Conservation (phyloP, 2,329 filamentous ascomycete genomes). For the Neophaeococcomyces aloes region DNA sequence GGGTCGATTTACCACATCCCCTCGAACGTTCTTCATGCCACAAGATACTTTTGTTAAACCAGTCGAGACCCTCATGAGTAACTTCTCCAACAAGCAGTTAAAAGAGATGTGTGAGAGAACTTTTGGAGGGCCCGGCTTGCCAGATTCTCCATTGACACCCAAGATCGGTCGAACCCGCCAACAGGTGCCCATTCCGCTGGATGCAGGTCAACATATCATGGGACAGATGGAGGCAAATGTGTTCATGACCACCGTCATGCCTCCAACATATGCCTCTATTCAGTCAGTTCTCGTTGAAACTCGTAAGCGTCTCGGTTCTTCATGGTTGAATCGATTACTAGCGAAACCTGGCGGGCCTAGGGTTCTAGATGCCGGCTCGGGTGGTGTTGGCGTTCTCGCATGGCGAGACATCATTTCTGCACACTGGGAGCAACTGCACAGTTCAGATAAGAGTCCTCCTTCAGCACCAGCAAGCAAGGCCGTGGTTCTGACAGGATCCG, state of each 20-base stretch:
- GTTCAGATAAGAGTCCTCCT: constrained; percentile 29
- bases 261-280: constrained; percentile 49
- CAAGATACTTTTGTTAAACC: constrained; percentile 58
- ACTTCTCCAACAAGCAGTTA: constrained; percentile 64
- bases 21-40: constrained; percentile 66
- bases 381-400: constrained; percentile 51
- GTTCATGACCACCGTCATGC: constrained; percentile 50
- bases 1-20: constrained; percentile 64
- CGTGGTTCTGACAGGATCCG: constrained; percentile 68
- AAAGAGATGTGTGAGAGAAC: constrained; percentile 57
- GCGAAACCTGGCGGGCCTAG: constrained; percentile 46
- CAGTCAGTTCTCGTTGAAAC: constrained; percentile 49
- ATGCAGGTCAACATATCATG: constrained; percentile 48
- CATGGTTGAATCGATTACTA: constrained; percentile 49
- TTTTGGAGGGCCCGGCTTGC: constrained; percentile 68
- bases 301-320: constrained; percentile 47
- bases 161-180: constrained; percentile 38
- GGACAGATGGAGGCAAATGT: constrained; percentile 51
- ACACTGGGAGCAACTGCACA: constrained; percentile 63
- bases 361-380: constrained; percentile 52
- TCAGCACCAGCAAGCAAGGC: constrained; percentile 56
- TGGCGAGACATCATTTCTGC: constrained; percentile 63
- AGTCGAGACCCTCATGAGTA: constrained; percentile 55
- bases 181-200: constrained; percentile 48
- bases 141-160: constrained; percentile 60